Evolutionary conservation across 441 rosid species (phyloP).

Genomic region (Populus hybrid): DNA sequence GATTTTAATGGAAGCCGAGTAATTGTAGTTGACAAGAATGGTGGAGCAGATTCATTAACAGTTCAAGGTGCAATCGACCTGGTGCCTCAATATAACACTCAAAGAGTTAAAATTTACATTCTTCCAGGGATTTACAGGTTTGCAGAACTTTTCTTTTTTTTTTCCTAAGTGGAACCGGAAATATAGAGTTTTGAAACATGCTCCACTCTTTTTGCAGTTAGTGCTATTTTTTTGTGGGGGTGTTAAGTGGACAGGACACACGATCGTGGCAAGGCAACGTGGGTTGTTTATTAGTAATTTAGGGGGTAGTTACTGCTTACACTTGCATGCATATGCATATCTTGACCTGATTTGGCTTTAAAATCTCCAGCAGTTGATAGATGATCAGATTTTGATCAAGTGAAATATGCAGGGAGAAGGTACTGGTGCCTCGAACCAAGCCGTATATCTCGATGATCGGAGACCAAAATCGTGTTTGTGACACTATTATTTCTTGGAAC

Average conservation of each 20-base stretch:
- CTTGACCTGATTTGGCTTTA: neutral
- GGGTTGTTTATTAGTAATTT: neutral
- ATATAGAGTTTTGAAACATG: neutral
- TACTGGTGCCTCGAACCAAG: slow-evolving; percentile 61
- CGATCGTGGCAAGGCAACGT: neutral
- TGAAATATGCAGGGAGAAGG: slow-evolving; percentile 63
- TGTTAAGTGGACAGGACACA: neutral
- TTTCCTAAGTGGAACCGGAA: neutral
- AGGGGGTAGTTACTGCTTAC: neutral
- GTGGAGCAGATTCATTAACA: slow-evolving; percentile 66
- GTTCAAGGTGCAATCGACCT: slow-evolving; percentile 88
- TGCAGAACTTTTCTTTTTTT: neutral
- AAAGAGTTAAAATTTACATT: slow-evolving; percentile 72
- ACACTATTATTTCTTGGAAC: slow-evolving; percentile 64
- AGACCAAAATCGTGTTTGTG: slow-evolving; percentile 33
- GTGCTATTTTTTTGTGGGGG: neutral
- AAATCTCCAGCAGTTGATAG: neutral
- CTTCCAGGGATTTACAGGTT: slow-evolving; percentile 91
- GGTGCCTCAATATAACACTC: slow-evolving; percentile 59
- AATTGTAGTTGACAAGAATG: slow-evolving; percentile 65
- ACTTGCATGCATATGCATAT: neutral
- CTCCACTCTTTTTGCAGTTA: neutral
- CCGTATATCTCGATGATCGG: slow-evolving; percentile 82
- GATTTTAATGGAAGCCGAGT: slow-evolving; percentile 37
- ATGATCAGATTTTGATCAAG: neutral